These are phyloP conservation scores for Aspergillus leporis DNA, from an alignment of 495 filamentous ascomycete species.

Conservation along the genomic window DNA sequence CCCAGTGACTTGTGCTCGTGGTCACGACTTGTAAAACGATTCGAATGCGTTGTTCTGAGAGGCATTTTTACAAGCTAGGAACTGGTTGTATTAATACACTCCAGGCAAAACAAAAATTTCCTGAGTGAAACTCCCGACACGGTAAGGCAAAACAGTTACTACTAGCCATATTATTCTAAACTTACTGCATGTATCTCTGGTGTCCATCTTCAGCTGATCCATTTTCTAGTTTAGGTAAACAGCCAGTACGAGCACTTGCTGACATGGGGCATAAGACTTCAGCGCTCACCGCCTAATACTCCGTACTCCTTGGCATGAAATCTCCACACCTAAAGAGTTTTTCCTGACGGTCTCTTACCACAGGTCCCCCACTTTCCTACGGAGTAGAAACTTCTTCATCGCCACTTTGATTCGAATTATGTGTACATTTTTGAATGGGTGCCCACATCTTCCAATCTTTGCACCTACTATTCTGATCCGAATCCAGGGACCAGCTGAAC, in stretches of 20 bases:
- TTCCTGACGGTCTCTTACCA: background rate
- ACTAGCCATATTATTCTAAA: background rate
- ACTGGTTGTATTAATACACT: background rate
- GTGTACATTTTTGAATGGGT: background rate
- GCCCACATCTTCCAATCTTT: slow-evolving; percentile 14
- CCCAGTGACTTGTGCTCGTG: background rate
- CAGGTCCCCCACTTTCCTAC: background rate
- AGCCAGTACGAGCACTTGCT: background rate
- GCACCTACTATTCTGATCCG: background rate
- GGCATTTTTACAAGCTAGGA: background rate
- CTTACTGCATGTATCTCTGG: too few relatives aligned
- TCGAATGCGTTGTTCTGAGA: background rate
- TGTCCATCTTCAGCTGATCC: background rate
- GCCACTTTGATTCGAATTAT: slow-evolving; percentile 15
- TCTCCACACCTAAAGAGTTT: background rate
- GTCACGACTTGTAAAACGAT: background rate
- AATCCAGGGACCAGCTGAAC: slow-evolving; percentile 22
- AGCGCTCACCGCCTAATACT: slow-evolving; percentile 7
- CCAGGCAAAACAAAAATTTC: background rate
- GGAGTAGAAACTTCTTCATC: slow-evolving; percentile 10
- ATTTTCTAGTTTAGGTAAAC: too few relatives aligned
- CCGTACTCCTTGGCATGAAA: background rate
- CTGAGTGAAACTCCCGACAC: background rate
- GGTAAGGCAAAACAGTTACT: background rate
- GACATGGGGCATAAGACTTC: background rate